These are phyloP conservation scores for Elongisporangium prolatum DNA, from an alignment of 352 stramenopile genomes.

Conservation along the genomic window DNA sequence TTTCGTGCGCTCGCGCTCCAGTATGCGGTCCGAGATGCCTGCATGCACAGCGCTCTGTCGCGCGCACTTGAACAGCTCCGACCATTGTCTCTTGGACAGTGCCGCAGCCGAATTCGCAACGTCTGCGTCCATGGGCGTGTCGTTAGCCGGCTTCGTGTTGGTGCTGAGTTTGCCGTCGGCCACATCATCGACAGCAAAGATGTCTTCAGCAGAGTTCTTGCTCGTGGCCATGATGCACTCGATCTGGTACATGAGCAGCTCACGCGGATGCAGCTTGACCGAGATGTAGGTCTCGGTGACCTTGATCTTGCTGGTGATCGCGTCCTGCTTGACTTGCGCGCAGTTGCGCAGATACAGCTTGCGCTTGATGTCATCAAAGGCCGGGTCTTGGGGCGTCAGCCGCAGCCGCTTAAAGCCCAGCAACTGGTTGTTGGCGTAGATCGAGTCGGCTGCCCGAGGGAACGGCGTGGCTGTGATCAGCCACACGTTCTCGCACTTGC, in stretches of 20 bases:
- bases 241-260: constrained; percentile 69
- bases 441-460: constrained; percentile 65
- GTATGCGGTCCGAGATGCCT: constrained; percentile 61
- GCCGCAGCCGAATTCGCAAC: constrained; percentile 10
- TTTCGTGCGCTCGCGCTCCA: background rate
- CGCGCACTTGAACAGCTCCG: constrained; percentile 42
- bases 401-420: constrained; percentile 77
- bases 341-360: constrained; percentile 86
- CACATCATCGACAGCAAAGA: constrained; percentile 42
- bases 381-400: constrained; percentile 54
- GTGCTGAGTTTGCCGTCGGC: constrained; percentile 17
- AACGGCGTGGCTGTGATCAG: constrained; percentile 85
- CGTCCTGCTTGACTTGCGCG: constrained; percentile 75
- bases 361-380: constrained; percentile 85
- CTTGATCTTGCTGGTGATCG: constrained; percentile 72
- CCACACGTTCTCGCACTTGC: constrained; percentile 73
- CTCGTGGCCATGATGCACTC: constrained; percentile 47
- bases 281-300: constrained; percentile 74
- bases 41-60: constrained; percentile 66
- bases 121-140: background rate
- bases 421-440: constrained; percentile 88
- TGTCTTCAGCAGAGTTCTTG: constrained; percentile 18
- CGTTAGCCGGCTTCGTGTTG: background rate
- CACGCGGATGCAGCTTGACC: constrained; percentile 60
- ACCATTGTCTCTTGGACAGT: constrained; percentile 21